Base-by-base conservation (phyloP, 2,329 filamentous ascomycete genomes). In the Fusarium chuoi region DNA sequence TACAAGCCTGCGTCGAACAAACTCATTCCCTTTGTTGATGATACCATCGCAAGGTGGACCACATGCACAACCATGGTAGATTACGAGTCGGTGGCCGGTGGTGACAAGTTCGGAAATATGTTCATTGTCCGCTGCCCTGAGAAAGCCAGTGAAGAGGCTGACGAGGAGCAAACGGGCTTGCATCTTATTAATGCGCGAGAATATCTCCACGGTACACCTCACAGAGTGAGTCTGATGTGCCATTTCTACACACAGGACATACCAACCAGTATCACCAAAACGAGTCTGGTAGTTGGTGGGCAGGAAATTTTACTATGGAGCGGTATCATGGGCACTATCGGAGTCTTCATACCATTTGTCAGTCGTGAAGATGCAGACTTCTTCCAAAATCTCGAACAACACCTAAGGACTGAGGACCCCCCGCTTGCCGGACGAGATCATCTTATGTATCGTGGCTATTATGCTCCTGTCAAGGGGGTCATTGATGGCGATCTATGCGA, bases 401-500 rank as follows among this genome's bases (percentile, higher is more conserved):
- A 97, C 79, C 88, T 99, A 81, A 90, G 96, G 54, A 90, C 89
- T 18, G 94, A 98, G 79, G 95, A 98, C 79, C 89, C 95, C 41
- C 96, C 96, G 13, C 85, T 99, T 52, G 94, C 94, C 26, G 97
- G 96, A 46, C 89, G 97, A 74, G 97, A 99, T 82, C 96, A 99
- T 83, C 87, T 99, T 51, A 97, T 98, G 79, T 99, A 97, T 82
- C 89, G 97, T 72, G 92, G 95, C 74, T 99, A 98, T 84, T 99
- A 98, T 82, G 94, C 94, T 12, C 97, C 96, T 1, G 94, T 97
- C 46, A 99, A 99, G 87, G 95, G 95, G 14, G 91, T 97, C 35
- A 98, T 99, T 78, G 96, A 99, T 83, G 96, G 96, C 35, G 96
- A 99, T 84, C 86, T 99, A 45, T 98, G 96, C 78, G 96, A 99